Evolutionary conservation across 2,329 filamentous ascomycete species (phyloP).

Genomic region (Calonectria henricotiae): DNA sequence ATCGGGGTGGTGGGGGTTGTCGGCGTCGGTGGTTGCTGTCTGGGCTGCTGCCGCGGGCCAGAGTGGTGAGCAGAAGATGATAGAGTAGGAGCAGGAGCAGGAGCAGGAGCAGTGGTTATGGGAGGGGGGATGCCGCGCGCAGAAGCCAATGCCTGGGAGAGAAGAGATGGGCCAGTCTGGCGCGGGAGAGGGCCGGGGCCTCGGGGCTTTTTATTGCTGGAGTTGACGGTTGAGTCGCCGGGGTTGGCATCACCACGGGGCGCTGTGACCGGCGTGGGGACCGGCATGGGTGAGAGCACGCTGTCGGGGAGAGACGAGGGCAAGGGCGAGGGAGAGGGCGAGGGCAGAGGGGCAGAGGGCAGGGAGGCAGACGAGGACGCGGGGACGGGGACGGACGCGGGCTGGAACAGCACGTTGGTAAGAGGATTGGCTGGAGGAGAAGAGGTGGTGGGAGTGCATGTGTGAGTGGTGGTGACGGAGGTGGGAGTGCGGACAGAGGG

Average conservation of each 20-base stretch:
- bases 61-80: conserved; percentile 35
- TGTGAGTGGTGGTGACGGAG: conserved; percentile 36
- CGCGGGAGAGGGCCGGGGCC: conserved; percentile 59
- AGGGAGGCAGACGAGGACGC: conserved; percentile 12
- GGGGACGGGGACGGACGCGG: conserved; percentile 25
- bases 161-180: conserved; percentile 69
- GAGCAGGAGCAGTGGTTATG: conserved; percentile 34
- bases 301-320: conserved; percentile 41
- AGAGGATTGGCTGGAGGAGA: conserved; percentile 42
- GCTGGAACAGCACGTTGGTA: conserved; percentile 36
- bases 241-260: conserved; percentile 49
- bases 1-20: conserved; percentile 35
- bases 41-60: conserved; percentile 34
- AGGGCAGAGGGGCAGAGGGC: conserved; percentile 33
- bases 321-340: conserved; percentile 38
- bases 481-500: conserved; percentile 43
- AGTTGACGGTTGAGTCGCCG: conserved; percentile 58
- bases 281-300: conserved; percentile 51
- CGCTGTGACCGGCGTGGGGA: conserved; percentile 38
- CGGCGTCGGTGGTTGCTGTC: conserved; percentile 55
- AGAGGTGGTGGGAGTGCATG: conserved; percentile 41
- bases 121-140: conserved; percentile 67
- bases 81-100: conserved; percentile 21
- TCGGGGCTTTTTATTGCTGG: conserved; percentile 65
- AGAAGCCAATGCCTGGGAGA: conserved; percentile 73